Conservation (phyloP, 2,329 filamentous ascomycete species). For the Fusarium globosum region DNA sequence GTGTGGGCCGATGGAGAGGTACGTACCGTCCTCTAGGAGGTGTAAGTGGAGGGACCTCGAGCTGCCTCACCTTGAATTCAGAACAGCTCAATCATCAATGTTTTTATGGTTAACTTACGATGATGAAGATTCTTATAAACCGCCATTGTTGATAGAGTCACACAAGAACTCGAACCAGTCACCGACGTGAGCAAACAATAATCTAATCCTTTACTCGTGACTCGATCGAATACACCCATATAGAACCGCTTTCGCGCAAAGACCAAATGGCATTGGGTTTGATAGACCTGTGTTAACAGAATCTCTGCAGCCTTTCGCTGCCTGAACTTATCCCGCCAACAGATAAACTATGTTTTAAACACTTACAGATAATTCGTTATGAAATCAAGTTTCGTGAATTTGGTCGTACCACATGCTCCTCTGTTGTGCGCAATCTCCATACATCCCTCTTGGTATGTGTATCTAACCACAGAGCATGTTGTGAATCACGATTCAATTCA, state of each 20-base stretch:
- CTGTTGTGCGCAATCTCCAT: conserved; percentile 23
- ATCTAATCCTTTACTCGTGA: conserved; percentile 15
- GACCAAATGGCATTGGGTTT: not conserved
- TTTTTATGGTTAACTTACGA: not conserved
- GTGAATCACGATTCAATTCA: conserved; percentile 12
- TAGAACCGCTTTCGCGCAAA: not conserved
- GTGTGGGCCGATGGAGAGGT: conserved; percentile 8
- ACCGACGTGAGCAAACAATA: not conserved
- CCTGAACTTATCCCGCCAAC: conserved; percentile 16
- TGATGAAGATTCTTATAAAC: not conserved
- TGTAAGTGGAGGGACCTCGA: not conserved
- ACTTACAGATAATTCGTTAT: conserved; percentile 4
- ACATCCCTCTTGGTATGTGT: conserved; percentile 10
- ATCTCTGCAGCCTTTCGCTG: conserved; percentile 20
- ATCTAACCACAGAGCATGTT: conserved; percentile 6
- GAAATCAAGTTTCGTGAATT: conserved; percentile 2
- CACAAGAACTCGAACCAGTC: not conserved
- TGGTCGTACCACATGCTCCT: conserved; percentile 29
- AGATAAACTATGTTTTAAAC: conserved; percentile 10
- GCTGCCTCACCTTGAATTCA: not conserved
- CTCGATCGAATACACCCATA: not conserved
- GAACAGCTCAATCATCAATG: not conserved
- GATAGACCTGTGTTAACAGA: conserved; percentile 18
- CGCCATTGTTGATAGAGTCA: not conserved
- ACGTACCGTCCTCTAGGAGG: conserved; percentile 22